A percentile compares a stretch with the other conserved stretches of the same genome.
These are phyloP conservation scores for Amanita phalloides DNA, from an alignment of 768 basidiomycete species.

Conservation along the genomic window DNA sequence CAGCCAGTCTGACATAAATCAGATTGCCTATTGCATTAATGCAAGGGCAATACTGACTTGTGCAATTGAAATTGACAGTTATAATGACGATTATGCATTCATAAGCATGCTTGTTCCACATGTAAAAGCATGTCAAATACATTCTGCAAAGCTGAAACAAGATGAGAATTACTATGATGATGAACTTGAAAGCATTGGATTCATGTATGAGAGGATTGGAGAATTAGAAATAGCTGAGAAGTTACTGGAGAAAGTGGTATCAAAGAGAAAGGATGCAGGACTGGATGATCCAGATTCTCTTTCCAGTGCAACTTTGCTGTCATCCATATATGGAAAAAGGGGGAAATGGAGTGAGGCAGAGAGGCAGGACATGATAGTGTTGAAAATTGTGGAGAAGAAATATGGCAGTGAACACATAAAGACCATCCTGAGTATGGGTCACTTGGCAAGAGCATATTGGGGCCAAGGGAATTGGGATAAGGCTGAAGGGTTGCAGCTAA, in stretches of 20 bases:
- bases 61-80: neutral
- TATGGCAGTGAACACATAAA: neutral
- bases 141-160: neutral
- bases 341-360: neutral
- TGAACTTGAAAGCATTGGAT: neutral
- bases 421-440: neutral
- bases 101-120: conserved; percentile 4
- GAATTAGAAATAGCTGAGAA: neutral
- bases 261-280: neutral
- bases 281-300: neutral
- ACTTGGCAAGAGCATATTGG: neutral
- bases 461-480: conserved; percentile 1
- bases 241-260: neutral
- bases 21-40: neutral
- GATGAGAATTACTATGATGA: neutral
- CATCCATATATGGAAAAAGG: neutral
- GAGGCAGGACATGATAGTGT: neutral
- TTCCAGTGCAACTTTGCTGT: neutral
- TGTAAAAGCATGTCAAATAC: neutral
- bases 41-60: neutral
- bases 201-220: neutral
- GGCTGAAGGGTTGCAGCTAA: neutral
- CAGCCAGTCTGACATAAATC: neutral
- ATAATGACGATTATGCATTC: neutral
- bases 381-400: neutral